Base-by-base conservation (phyloP, 768 basidiomycete species). In the Lyophyllum shimeji region DNA sequence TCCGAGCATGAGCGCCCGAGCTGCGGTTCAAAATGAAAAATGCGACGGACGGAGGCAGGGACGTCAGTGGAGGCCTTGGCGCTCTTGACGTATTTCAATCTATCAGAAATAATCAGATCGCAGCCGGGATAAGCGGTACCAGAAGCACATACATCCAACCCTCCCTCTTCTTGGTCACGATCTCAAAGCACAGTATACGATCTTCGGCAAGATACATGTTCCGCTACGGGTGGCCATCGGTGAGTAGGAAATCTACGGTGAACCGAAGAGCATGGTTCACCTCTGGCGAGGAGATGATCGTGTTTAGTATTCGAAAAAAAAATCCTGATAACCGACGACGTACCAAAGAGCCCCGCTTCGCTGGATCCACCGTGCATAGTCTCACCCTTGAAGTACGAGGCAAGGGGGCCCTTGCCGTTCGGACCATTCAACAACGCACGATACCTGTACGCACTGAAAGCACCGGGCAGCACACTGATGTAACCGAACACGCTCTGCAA, bases 61-160 rank as follows among this genome's bases (percentile, higher is more conserved):
- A 96, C 95, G 73, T 98, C 95, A n/a, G 95, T 98, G 42, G 94
- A 82, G 0, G 94, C 95, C 62, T 95, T 94, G 15, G 95, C 95
- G 64, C 85, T 90, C 80, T 93, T 93, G 70, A 95, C 93, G 67
- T 94, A 95, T 70, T 86, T 88, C 63, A 93, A 73, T 15, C 89
- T 90, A 58, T 24, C 47, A 52, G 52, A 50, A 44, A 52, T 40
- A 18, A 50, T 53, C 29, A 61, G 24, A 31, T 12, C 12, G 31
- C 52, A 21, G 53, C 45, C 17, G 18, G 13, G 13, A 25, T 27
- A 40, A 34, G 0, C 27, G 58, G 40, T 60, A 61, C 18, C 67
- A 62, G 7, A 60, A 62, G 58, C 40, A 82, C 85, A 66, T 76
- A 87, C 89, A 84, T 76, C 91, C 90, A 87, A 53, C 83, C 86